phyloP scores from a whole-genome alignment of 257 asterid species.

The Fraxinus anomala region DNA sequence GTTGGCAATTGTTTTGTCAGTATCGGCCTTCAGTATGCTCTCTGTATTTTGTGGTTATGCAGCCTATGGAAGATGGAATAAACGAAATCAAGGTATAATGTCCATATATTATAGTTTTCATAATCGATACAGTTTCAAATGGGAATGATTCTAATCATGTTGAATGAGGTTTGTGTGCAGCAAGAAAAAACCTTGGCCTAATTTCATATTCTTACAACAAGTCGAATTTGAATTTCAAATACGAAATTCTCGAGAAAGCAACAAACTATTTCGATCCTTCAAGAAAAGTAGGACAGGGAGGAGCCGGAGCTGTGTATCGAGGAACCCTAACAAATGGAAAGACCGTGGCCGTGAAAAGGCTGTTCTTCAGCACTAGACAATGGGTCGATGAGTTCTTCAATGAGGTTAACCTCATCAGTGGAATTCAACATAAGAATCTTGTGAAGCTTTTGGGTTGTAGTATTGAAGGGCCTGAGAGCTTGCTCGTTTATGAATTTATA shows the following conservation, averaged over 20 bases:
- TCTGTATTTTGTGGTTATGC: constrained; percentile 53
- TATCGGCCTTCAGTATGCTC: constrained; percentile 65
- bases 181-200: constrained; percentile 62
- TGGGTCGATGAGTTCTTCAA: constrained; percentile 98
- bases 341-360: constrained; percentile 77
- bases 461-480: constrained; percentile 94
- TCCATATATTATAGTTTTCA: neutral
- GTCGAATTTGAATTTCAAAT: constrained; percentile 74
- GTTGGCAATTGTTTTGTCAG: constrained; percentile 58
- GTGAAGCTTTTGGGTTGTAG: constrained; percentile 96
- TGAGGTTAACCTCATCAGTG: constrained; percentile 77
- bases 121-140: neutral
- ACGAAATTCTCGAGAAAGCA: constrained; percentile 85
- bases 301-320: constrained; percentile 80
- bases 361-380: constrained; percentile 78
- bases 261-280: constrained; percentile 64
- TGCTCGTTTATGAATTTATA: constrained; percentile 77
- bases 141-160: neutral
- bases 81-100: constrained; percentile 58
- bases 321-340: constrained; percentile 70
- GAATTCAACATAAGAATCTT: constrained; percentile 85
- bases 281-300: constrained; percentile 84
- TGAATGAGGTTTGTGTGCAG: constrained; percentile 39
- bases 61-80: constrained; percentile 42
- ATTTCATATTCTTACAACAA: constrained; percentile 62